Conservation (phyloP, 1,284 basidiomycete genomes). For the Apiotrichum akiyoshidainum region DNA sequence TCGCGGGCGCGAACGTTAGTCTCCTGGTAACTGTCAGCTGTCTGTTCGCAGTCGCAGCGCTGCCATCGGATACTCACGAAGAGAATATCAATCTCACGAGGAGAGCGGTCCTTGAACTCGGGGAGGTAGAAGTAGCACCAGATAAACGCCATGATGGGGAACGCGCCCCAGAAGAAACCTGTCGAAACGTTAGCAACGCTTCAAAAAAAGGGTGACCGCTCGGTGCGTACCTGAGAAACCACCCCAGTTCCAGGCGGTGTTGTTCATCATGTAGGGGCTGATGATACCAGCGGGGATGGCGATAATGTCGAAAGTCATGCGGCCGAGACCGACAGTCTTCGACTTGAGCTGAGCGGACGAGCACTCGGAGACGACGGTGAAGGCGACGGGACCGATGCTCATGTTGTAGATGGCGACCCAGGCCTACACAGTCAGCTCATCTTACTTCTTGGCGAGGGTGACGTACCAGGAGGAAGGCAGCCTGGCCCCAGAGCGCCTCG, state of each 20-base stretch:
- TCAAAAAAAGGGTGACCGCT: too few species aligned
- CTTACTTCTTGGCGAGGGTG: too few species aligned
- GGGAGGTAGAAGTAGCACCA: slow-evolving; percentile 41
- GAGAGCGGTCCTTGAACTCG: slow-evolving; percentile 49
- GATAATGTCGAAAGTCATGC: slow-evolving; percentile 20
- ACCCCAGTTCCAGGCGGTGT: slow-evolving; percentile 12
- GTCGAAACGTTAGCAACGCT: neutral
- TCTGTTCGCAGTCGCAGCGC: too few species aligned
- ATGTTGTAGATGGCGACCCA: slow-evolving; percentile 19
- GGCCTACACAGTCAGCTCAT: too few species aligned
- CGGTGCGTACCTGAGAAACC: slow-evolving; percentile 26
- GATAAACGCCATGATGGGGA: slow-evolving; percentile 2
- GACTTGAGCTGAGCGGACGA: slow-evolving; percentile 48
- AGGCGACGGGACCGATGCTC: slow-evolving; percentile 7
- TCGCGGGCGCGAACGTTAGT: slow-evolving; percentile 38
- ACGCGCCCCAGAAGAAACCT: slow-evolving; percentile 44
- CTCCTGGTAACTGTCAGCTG: too few species aligned
- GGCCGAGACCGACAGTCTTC: slow-evolving; percentile 52
- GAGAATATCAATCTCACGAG: slow-evolving; percentile 47
- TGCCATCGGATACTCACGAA: slow-evolving; percentile 31
- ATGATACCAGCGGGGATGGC: neutral
- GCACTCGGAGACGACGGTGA: slow-evolving; percentile 35
- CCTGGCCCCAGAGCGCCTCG: slow-evolving; percentile 14
- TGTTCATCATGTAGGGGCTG: slow-evolving; percentile 11
- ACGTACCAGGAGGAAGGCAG: slow-evolving; percentile 11